Conservation (phyloP, 2,329 filamentous ascomycete species). For the Colletotrichum graminicola region DNA sequence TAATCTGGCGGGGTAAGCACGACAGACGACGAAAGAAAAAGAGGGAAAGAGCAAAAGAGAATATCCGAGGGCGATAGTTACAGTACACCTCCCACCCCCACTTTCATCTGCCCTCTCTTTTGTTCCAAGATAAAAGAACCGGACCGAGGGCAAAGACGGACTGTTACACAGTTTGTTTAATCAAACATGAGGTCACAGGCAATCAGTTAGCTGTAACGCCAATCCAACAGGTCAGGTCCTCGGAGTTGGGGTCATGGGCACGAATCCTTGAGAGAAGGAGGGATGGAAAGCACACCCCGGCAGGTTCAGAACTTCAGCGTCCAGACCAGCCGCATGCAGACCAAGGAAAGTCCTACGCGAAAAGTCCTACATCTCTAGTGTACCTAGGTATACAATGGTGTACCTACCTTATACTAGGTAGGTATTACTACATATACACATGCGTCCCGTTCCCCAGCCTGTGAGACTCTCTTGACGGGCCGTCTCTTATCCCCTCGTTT, state of each 20-base stretch:
- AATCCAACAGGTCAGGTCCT: not conserved
- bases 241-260: not conserved
- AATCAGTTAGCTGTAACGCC: not conserved
- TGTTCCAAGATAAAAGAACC: conserved; percentile 17
- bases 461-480: not conserved
- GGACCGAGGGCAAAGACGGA: not conserved
- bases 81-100: not conserved
- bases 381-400: no score
- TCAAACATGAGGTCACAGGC: not conserved
- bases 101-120: not conserved
- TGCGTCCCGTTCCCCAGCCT: not conserved
- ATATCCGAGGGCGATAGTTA: not conserved
- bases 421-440: not conserved
- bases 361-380: conserved; percentile 29
- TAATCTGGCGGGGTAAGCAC: conserved; percentile 35
- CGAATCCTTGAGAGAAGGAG: not conserved
- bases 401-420: no score
- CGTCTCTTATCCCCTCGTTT: conserved; percentile 9
- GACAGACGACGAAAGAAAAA: conserved; percentile 9
- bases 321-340: not conserved
- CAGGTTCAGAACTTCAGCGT: no score
- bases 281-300: not conserved
- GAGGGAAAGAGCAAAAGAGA: not conserved
- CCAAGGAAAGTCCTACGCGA: conserved; percentile 31
- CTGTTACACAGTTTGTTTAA: not conserved